Evolutionary conservation across 129 eudicot genomes (phyloP), one percentile per base, ranked within the genome.

Genomic region (Helianthus tuberosus): DNA sequence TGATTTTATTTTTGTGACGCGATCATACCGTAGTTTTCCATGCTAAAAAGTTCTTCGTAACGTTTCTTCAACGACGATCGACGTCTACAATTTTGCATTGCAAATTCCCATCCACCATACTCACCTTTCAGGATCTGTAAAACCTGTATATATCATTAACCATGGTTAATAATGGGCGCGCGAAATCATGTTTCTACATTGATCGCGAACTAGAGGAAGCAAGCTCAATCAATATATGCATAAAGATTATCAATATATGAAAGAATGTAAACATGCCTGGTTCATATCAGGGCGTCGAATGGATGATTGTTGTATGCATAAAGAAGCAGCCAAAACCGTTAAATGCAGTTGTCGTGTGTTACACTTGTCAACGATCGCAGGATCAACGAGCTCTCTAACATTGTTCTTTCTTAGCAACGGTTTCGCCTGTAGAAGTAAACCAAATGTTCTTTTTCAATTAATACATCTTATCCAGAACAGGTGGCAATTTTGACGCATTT

Each of bases 221-320:
- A 53, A 1, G 17, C 15, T 16, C 27, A 53, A 61, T n/a, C n/a
- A n/a, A n/a, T n/a, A n/a, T n/a, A n/a, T n/a, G n/a, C n/a, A n/a
- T n/a, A 20, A 20, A 20, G 36, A 43, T 6, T 39, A 36, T 15
- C 12, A 23, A 43, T 68, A 46, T n/a, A 43, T n/a, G 9, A 57
- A 67, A 59, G 46, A 38, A 39, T 14, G 29, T 66, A 20, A 41
- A 85, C 77, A 23, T 83, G 63, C 96, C 94, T 93, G 92, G 67
- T 87, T 88, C 96, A 93, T 90, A 53, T 77, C 79, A 48, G 98
- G 96, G 36, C 96, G 92, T 61, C 90, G 82, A 61, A 90, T 88
- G 14, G 98, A 86, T 63, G 96, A 93, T 49, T 81, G 89, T 79
- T 93, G 96, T 54, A 90, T 81, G 49, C 98, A 90, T 57, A 90